Base-by-base conservation (phyloP, 2,329 filamentous ascomycete species). In the Talaromyces sp. region DNA sequence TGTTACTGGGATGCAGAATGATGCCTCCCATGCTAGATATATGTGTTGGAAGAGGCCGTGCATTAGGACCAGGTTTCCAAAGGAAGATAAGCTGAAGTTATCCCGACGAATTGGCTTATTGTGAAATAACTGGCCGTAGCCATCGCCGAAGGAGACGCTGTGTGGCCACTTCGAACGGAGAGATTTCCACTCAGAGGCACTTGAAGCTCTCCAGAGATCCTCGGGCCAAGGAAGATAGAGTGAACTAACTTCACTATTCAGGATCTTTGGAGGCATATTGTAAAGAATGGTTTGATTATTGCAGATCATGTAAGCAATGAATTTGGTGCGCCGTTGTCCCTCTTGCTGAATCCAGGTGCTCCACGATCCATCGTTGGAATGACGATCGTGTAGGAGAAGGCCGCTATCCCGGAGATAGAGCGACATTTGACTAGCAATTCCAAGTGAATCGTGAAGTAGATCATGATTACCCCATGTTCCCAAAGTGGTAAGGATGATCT, bases 361-460 rank as follows among this genome's bases (percentile, higher is more conserved):
- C 57, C 57, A 59, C 33, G 50, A 59, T 54, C 50, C 57, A 54
- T 59, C 57, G 16, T 54, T 44, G 50, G 50, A 59, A 53, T 54
- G 57, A 54, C 57, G 7, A 33, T 59, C 57, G 51, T 30, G 34
- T 54, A 54, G 50, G 47, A 59, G 33, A 31, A 59, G 27, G 23
- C 57, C 57, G 34, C 57, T 59, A 59, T 59, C 50, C 28, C 57
- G 57, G 50, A 59, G 57, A 59, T 59, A 59, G 51, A 59, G 57
- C 23, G 57, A 59, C 50, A 59, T 59, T 59, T 59, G 57, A 44
- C 57, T 16, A 44, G 57, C 57, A n/a, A 59, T 44, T 59, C 23
- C 33, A 6, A 59, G 34, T 33, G 57, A n/a, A 59, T 59, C 57
- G 27, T 59, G 50, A 27, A 59, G 57, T n/a, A 59, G 36, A 54